A percentile compares a stretch with the other conserved stretches of the same genome.
Evolutionary conservation across 2,329 filamentous ascomycete genomes (phyloP).

Genomic region (Falciphora oryzae): DNA sequence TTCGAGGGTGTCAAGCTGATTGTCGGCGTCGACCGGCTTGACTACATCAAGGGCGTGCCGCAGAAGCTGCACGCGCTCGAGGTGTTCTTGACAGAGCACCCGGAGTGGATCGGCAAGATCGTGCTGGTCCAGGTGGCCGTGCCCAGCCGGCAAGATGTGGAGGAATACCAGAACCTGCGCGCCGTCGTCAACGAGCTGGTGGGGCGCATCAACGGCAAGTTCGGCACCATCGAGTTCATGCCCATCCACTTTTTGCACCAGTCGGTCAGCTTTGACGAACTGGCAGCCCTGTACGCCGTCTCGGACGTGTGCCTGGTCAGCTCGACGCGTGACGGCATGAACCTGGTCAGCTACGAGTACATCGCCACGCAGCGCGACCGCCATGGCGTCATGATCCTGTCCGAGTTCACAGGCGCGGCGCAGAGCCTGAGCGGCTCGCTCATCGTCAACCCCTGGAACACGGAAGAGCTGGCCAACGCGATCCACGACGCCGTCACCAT

Average conservation of each 20-base stretch:
- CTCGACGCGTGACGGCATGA: constrained; percentile 98
- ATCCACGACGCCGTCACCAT: constrained; percentile 97
- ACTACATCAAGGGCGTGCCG: constrained; percentile 98
- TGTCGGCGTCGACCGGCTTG: constrained; percentile 90
- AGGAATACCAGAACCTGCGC: constrained; percentile 94
- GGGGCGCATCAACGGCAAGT: constrained; percentile 93
- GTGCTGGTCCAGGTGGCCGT: constrained; percentile 95
- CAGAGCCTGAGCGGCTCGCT: constrained; percentile 90
- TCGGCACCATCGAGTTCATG: constrained; percentile 97
- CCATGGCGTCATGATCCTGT: constrained; percentile 90
- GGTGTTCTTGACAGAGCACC: constrained; percentile 93
- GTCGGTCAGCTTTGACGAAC: constrained; percentile 88
- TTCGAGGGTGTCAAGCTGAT: constrained; percentile 96
- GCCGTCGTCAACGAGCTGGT: constrained; percentile 96
- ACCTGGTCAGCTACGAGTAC: constrained; percentile 96
- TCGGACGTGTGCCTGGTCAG: constrained; percentile 90
- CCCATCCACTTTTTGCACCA: constrained; percentile 98
- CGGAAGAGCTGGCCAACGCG: constrained; percentile 85
- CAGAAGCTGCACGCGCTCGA: constrained; percentile 96
- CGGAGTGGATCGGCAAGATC: constrained; percentile 96
- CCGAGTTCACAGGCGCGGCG: constrained; percentile 92
- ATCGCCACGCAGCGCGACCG: constrained; percentile 88
- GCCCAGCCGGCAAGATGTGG: constrained; percentile 89
- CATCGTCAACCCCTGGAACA: constrained; percentile 98
- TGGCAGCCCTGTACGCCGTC: constrained; percentile 87